Percentiles rank a stretch among this genome's conserved stretches.
These are phyloP conservation scores for Starmerella kuoi DNA, from an alignment of 805 yeast species.

Conservation along the genomic window DNA sequence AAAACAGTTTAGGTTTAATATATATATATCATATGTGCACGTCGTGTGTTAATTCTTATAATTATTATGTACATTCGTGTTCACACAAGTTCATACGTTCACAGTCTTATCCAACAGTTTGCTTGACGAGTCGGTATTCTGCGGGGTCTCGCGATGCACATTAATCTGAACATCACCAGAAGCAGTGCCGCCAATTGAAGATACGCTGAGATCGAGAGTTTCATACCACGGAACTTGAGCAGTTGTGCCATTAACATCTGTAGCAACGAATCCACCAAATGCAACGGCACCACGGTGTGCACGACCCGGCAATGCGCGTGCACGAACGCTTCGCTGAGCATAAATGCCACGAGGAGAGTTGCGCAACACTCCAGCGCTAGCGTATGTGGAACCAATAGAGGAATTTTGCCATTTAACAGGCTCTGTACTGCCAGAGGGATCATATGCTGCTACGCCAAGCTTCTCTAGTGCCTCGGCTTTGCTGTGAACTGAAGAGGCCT, in stretches of 20 bases:
- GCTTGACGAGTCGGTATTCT: neutral
- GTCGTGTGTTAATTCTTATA: too few relatives aligned
- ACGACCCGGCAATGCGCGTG: constrained; percentile 21
- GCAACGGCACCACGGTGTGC: constrained; percentile 15
- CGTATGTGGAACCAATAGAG: constrained; percentile 26
- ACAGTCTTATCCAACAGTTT: neutral
- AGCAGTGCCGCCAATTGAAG: constrained; percentile 7
- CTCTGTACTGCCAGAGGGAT: constrained; percentile 1
- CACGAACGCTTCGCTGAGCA: constrained; percentile 20
- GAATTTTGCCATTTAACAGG: constrained; percentile 11
- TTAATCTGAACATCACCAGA: constrained; percentile 11
- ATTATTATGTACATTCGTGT: too few relatives aligned
- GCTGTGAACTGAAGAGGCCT: neutral
- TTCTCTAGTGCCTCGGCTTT: neutral
- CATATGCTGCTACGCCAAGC: constrained; percentile 4
- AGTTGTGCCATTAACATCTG: constrained; percentile 3
- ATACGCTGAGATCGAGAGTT: constrained; percentile 6
- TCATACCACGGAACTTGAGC: constrained; percentile 6
- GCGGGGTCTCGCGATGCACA: constrained; percentile 7
- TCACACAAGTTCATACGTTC: constrained; percentile 7
- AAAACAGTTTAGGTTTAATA: too few relatives aligned
- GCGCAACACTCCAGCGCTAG: constrained; percentile 24
- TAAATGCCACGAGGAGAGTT: constrained; percentile 27
- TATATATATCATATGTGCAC: too few relatives aligned
- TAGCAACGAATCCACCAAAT: constrained; percentile 27